Evolutionary conservation across 2,329 filamentous ascomycete species (phyloP).

Genomic region (Alternaria arbusti): DNA sequence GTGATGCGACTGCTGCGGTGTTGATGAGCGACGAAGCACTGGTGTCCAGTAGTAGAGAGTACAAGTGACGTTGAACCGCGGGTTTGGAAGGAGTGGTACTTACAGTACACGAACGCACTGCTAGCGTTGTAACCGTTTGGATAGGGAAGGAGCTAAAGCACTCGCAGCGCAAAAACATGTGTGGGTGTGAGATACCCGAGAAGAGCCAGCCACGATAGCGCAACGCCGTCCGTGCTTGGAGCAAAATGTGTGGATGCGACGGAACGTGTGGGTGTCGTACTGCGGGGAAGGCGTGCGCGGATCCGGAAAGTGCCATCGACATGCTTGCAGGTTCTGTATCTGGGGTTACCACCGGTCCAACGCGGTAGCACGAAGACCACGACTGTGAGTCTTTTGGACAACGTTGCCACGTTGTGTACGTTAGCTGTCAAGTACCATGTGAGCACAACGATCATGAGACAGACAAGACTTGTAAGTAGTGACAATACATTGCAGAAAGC

Average conservation of each 20-base stretch:
- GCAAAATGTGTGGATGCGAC: neutral
- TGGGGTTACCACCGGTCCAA: neutral
- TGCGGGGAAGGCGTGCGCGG: constrained; percentile 13
- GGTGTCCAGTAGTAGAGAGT: neutral
- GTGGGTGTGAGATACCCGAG: neutral
- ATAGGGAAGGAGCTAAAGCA: neutral
- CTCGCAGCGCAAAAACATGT: neutral
- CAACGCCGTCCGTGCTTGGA: neutral
- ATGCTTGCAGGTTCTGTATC: constrained; percentile 3
- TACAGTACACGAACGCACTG: neutral
- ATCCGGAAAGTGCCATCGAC: constrained; percentile 8
- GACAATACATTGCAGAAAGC: constrained; percentile 2
- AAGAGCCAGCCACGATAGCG: neutral
- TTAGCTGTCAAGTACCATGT: neutral
- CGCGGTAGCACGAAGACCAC: neutral
- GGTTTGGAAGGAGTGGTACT: neutral
- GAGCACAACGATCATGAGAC: neutral
- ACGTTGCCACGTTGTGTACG: constrained; percentile 1
- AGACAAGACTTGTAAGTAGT: neutral
- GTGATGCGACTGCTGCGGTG: constrained; percentile 18
- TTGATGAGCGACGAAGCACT: constrained; percentile 21
- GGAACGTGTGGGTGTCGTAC: constrained; percentile 3
- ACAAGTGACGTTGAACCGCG: constrained; percentile 1
- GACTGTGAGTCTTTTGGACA: neutral
- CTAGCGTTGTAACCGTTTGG: neutral